phyloP scores from a whole-genome alignment of 2,329 filamentous ascomycete species.

The Ophiostoma ips region DNA sequence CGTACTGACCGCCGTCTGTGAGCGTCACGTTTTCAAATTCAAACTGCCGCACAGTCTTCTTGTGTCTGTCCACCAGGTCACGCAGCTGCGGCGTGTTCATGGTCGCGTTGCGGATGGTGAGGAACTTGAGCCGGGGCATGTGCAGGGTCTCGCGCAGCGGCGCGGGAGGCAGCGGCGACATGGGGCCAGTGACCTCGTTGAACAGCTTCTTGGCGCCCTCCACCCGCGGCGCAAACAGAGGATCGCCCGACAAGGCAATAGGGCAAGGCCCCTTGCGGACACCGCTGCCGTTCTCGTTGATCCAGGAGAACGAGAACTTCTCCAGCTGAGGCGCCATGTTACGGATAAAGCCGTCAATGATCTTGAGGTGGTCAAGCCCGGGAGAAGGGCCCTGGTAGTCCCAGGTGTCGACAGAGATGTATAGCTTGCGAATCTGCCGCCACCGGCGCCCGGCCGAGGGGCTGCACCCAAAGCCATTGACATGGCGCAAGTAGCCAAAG shows the following conservation, averaged over 20 bases:
- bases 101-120: conserved; percentile 58
- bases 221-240: conserved; percentile 48
- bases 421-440: conserved; percentile 62
- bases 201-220: conserved; percentile 43
- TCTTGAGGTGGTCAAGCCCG: conserved; percentile 56
- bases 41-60: conserved; percentile 56
- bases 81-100: conserved; percentile 61
- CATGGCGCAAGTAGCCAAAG: conserved; percentile 63
- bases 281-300: conserved; percentile 27
- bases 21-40: conserved; percentile 67
- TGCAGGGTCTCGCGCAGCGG: conserved; percentile 39
- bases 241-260: conserved; percentile 54
- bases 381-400: conserved; percentile 45
- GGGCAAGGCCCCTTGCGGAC: conserved; percentile 55
- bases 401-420: conserved; percentile 59
- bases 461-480: conserved; percentile 58
- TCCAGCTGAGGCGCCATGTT: conserved; percentile 52
- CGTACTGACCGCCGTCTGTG: conserved; percentile 57
- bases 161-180: conserved; percentile 44
- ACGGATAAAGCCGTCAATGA: conserved; percentile 69
- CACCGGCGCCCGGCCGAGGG: conserved; percentile 60
- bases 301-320: conserved; percentile 65
- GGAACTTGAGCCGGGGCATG: conserved; percentile 53
- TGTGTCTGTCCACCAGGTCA: conserved; percentile 53
- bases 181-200: conserved; percentile 49